Percentiles rank a stretch among this genome's conserved stretches.
Conservation (phyloP, 345 rosid species). For the Anacardium occidentale region DNA sequence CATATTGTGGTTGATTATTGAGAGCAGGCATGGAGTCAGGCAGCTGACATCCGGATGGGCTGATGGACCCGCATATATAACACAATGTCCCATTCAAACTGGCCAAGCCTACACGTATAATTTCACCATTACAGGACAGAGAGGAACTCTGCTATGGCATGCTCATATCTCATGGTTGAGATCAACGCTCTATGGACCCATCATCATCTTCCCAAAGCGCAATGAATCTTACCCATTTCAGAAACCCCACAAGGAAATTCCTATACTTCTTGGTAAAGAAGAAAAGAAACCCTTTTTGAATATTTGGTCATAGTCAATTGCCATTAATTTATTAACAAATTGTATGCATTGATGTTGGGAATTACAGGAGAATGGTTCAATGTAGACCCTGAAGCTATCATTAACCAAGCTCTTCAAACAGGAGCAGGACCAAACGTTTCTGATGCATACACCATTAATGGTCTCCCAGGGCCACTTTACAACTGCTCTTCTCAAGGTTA, state of each 20-base stretch:
- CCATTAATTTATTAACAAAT: background rate
- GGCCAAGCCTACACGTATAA: conserved; percentile 46
- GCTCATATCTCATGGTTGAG: conserved; percentile 70
- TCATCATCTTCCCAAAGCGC: conserved; percentile 52
- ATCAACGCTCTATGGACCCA: conserved; percentile 50
- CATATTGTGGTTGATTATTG: background rate
- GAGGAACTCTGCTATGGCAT: conserved; percentile 69
- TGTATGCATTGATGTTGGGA: background rate
- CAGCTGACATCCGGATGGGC: conserved; percentile 56
- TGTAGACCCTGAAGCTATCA: conserved; percentile 51
- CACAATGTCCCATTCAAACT: conserved; percentile 64
- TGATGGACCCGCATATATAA: conserved; percentile 57
- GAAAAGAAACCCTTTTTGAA: too few relatives aligned
- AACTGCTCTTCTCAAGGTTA: conserved; percentile 62
- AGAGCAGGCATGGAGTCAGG: conserved; percentile 58
- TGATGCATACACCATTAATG: conserved; percentile 59
- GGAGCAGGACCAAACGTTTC: conserved; percentile 63
- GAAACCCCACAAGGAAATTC: conserved; percentile 60
- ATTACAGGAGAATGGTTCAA: conserved; percentile 69
- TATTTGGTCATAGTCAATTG: background rate
- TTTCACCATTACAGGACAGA: conserved; percentile 61
- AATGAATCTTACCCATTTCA: conserved; percentile 50
- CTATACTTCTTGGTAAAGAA: conserved; percentile 46
- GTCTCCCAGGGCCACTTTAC: conserved; percentile 62
- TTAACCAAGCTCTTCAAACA: conserved; percentile 51